Conservation (phyloP, 805 yeast genomes). For the Sungouiozyma ichnusensis region DNA sequence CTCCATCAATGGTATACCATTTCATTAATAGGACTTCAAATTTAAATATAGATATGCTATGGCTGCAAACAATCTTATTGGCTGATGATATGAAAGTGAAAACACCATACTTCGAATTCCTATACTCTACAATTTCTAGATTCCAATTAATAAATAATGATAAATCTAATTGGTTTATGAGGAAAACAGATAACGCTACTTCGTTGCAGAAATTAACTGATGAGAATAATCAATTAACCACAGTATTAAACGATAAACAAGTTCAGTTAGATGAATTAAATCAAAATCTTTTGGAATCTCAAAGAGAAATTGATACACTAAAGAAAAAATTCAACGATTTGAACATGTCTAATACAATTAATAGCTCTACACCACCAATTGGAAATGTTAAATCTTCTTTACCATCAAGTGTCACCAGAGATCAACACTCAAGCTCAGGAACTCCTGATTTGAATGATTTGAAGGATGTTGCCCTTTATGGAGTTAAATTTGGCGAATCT, state of each 20-base stretch:
- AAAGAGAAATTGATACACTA: slow-evolving; percentile 1
- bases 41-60: slow-evolving; percentile 56
- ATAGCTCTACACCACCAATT: background rate
- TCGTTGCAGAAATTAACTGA: slow-evolving; percentile 3
- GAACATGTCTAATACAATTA: background rate
- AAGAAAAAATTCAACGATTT: slow-evolving; percentile 1
- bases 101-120: slow-evolving; percentile 81
- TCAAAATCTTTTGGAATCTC: background rate
- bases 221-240: slow-evolving; percentile 8
- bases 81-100: slow-evolving; percentile 79
- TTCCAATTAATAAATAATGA: slow-evolving; percentile 38
- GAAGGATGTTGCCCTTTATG: slow-evolving; percentile 25
- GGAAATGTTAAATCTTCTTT: slow-evolving; percentile 1
- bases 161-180: slow-evolving; percentile 24
- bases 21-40: slow-evolving; percentile 38
- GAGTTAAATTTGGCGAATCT: slow-evolving; percentile 23
- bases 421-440: slow-evolving; percentile 18
- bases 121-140: slow-evolving; percentile 68
- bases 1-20: slow-evolving; percentile 55
- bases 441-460: slow-evolving; percentile 26
- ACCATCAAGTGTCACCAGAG: background rate
- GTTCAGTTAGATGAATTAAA: slow-evolving; percentile 3
- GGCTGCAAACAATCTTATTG: slow-evolving; percentile 74
- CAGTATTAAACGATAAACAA: slow-evolving; percentile 4
- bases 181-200: slow-evolving; percentile 7